phyloP scores from a whole-genome alignment of 2,329 filamentous ascomycete species.

The Botrytis elliptica region DNA sequence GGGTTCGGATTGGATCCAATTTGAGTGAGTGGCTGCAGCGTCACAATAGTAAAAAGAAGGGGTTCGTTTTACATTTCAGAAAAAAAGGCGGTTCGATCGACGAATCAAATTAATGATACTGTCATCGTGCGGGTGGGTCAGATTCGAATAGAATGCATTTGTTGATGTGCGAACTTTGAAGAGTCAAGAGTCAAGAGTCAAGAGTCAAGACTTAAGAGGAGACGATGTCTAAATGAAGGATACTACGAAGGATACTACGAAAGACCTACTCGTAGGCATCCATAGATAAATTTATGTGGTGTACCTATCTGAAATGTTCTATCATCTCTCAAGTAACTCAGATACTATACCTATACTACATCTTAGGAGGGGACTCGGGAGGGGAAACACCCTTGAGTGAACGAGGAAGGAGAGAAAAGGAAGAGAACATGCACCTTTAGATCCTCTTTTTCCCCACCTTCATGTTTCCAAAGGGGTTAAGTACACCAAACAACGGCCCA shows the following conservation, averaged over 20 bases:
- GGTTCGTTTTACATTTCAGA: conserved; percentile 17
- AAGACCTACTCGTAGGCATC: not conserved
- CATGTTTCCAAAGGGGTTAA: not conserved
- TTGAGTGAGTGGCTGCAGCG: conserved; percentile 13
- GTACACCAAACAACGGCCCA: not conserved
- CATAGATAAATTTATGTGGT: not conserved
- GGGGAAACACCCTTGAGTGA: not conserved
- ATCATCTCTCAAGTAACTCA: not conserved
- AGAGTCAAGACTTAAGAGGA: not conserved
- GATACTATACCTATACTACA: not conserved
- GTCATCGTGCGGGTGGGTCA: conserved; percentile 11
- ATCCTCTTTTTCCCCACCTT: not conserved
- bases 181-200: not conserved
- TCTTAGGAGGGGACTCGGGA: not conserved
- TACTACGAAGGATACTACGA: not conserved
- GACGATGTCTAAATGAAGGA: not conserved
- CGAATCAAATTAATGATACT: conserved; percentile 14
- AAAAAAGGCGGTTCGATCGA: conserved; percentile 8
- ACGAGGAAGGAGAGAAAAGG: not conserved
- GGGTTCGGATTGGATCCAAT: conserved; percentile 6
- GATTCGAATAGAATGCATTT: not conserved
- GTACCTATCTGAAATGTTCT: not conserved
- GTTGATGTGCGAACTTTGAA: not conserved
- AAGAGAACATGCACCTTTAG: not conserved
- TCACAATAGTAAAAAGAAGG: conserved; percentile 4